Conservation (phyloP, 139 green algal species). For the Micractinium conductrix region DNA sequence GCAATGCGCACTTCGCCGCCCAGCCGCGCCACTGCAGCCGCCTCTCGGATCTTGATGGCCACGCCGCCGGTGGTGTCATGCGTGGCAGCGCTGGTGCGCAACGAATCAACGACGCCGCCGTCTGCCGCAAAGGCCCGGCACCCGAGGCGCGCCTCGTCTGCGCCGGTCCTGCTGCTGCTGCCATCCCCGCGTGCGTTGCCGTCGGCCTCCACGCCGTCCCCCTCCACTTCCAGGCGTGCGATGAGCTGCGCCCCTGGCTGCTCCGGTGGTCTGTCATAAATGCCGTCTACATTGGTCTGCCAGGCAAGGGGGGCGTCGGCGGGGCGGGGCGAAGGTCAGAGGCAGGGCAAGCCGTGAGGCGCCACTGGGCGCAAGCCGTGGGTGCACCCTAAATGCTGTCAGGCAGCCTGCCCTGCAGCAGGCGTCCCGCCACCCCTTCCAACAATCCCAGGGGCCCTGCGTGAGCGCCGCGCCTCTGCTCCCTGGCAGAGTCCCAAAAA, state of each 20-base stretch:
- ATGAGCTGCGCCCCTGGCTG: constrained; percentile 54
- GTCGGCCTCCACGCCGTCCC: not conserved
- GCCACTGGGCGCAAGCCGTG: too few relatives aligned
- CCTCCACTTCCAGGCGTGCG: not conserved
- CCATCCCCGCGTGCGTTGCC: not conserved
- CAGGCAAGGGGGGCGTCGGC: not conserved
- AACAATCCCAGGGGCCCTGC: too few relatives aligned
- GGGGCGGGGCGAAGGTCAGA: too few relatives aligned
- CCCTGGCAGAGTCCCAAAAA: too few relatives aligned
- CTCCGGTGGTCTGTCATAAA: constrained; percentile 63
- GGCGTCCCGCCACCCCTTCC: too few relatives aligned
- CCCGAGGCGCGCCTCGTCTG: too few relatives aligned
- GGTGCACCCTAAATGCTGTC: not conserved
- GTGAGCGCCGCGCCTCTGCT: too few relatives aligned
- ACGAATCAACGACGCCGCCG: not conserved
- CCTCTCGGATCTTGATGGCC: constrained; percentile 64
- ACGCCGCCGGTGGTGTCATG: constrained; percentile 67
- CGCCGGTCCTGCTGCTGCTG: not conserved
- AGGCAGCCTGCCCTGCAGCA: not conserved
- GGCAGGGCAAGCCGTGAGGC: too few relatives aligned
- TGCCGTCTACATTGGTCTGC: constrained; percentile 70
- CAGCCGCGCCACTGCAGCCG: constrained; percentile 42
- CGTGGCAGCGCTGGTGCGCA: constrained; percentile 8
- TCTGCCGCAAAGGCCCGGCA: too few relatives aligned
- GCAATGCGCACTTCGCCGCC: constrained; percentile 65